Conservation (phyloP, 352 stramenopile species). For the Lagenidium giganteum region DNA sequence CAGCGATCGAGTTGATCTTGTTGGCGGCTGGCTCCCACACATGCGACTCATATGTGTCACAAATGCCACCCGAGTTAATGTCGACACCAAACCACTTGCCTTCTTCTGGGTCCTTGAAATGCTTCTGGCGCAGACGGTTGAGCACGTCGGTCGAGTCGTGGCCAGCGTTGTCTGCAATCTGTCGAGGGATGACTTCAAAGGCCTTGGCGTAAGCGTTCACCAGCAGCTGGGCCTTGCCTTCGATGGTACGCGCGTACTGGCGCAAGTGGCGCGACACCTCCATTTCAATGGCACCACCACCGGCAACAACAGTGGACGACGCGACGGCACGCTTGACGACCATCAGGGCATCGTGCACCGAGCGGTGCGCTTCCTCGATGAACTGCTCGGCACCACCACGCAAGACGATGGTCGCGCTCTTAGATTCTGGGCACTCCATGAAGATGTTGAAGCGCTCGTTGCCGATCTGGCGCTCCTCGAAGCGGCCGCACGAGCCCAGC, state of each 20-base stretch:
- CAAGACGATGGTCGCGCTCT: constrained; percentile 97
- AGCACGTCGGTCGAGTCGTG: constrained; percentile 98
- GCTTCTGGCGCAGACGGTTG: constrained; percentile 95
- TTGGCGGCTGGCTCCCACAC: constrained; percentile 99
- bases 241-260: constrained; percentile 93
- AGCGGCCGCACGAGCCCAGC: constrained; percentile 93
- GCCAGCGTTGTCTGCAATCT: constrained; percentile 98
- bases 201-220: constrained; percentile 95
- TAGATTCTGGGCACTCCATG: constrained; percentile 92
- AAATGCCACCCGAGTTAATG: constrained; percentile 96
- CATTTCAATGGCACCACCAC: constrained; percentile 91
- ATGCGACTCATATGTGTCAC: constrained; percentile 95
- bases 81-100: constrained; percentile 98
- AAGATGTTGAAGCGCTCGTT: constrained; percentile 99
- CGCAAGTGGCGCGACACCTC: constrained; percentile 90
- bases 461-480: constrained; percentile 97
- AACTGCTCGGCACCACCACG: constrained; percentile 98
- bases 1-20: constrained; percentile 97
- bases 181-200: constrained; percentile 97
- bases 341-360: constrained; percentile 98
- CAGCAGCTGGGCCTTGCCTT: constrained; percentile 97
- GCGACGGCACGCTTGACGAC: constrained; percentile 96
- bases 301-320: constrained; percentile 88
- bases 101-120: constrained; percentile 90
- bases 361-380: constrained; percentile 97